phyloP scores from a whole-genome alignment of 1,284 basidiomycete genomes.

The Trichosporon sp. region DNA sequence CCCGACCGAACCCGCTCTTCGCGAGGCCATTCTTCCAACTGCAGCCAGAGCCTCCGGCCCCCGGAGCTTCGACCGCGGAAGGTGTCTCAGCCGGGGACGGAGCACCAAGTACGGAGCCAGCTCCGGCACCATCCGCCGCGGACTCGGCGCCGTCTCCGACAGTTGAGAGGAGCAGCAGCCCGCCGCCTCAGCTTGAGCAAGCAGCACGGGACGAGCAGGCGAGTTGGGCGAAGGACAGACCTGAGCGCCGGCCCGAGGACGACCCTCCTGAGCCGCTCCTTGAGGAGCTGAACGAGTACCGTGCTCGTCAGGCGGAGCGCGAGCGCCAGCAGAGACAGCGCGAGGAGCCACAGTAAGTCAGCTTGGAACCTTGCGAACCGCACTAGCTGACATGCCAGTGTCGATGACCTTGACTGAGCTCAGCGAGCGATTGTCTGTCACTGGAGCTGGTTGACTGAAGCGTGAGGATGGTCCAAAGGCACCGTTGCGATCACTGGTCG shows the following conservation, averaged over 20 bases:
- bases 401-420: neutral
- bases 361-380: neutral
- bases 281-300: neutral
- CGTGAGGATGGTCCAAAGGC: neutral
- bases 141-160: too few species aligned
- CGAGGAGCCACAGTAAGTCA: neutral
- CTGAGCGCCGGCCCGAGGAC: neutral
- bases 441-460: too few species aligned
- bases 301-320: neutral
- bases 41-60: neutral
- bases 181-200: neutral
- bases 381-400: neutral
- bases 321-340: neutral
- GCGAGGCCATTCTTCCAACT: neutral
- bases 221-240: neutral
- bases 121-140: too few species aligned
- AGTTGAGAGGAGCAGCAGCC: neutral
- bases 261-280: neutral
- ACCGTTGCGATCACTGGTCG: too few species aligned
- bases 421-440: too few species aligned
- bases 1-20: neutral
- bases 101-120: neutral
- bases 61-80: neutral
- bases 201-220: neutral
- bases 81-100: neutral